Evolutionary conservation across 306 rosid species (phyloP), one percentile per base, ranked within the genome.

Genomic region (Parietaria judaica): DNA sequence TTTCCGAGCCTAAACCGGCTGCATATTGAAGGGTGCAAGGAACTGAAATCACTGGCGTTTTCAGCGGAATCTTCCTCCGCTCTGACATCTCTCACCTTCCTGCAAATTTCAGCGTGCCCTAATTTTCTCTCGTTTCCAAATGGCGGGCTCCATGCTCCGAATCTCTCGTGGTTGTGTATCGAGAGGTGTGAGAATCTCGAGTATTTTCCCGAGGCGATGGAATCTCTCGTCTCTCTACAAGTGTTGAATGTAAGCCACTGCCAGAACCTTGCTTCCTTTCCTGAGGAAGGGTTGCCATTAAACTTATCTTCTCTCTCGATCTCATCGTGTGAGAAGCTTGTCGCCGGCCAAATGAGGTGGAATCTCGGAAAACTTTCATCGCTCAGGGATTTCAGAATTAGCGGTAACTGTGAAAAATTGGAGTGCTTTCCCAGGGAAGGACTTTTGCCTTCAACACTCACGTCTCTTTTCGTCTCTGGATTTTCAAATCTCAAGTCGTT

Each of bases 351-450:
- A 41, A 41, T 5, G 15, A 15, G 13, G 54, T 50, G 54, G 54
- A 50, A 50, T 50, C 16, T 50, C 14, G 17, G 14, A 50, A 6
- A 15, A 50, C 54, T 50, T 50, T 50, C n/a, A 6, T 50, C 5
- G 6, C 54, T 50, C 6, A 50, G 54, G 14, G 54, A 50, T 12
- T 50, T 50, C 54, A 50, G 54, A 12, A 50, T 50, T 6, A 15
- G 54, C 17, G 56, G 16, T 14, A 52, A 17, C 35, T n/a, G 31
- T 14, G 36, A 52, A 41, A 3, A 5, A 5, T 3, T 68, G 51
- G 73, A 31, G 9, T 59, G 43, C 35, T 49, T 68, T n/a, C 60
- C 66, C 44, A 46, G 9, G 54, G 61, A 34, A 44, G 66, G 60
- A 2, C 23, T 38, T 15, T 34, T 62, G 6, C 54, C 49, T n/a